A percentile compares a stretch with the other conserved stretches of the same genome.
Conservation (phyloP, 305 asterid genomes). For the Fraxinus sp. region DNA sequence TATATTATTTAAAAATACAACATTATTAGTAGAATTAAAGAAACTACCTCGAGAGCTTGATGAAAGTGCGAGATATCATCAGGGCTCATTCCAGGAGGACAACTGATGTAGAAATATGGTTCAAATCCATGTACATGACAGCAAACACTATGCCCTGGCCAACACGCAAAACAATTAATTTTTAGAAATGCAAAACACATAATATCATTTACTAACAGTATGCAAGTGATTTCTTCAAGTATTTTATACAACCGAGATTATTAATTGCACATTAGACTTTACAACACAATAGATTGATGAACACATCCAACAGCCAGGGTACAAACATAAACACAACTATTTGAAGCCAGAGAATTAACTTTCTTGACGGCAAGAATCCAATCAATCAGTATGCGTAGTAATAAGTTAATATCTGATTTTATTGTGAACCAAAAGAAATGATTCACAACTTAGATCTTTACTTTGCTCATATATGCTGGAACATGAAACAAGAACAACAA, state of each 20-base stretch:
- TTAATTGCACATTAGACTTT: neutral
- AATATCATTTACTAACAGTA: slow-evolving; percentile 16
- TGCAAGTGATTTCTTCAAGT: slow-evolving; percentile 6
- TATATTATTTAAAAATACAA: slow-evolving; percentile 5
- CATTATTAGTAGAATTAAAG: neutral
- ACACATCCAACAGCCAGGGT: slow-evolving; percentile 1
- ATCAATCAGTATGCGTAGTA: slow-evolving; percentile 1
- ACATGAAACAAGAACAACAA: slow-evolving; percentile 8
- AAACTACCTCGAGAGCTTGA: slow-evolving; percentile 82
- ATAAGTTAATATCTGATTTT: neutral
- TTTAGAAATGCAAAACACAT: neutral
- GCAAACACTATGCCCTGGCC: slow-evolving; percentile 92
- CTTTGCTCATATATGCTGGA: slow-evolving; percentile 10
- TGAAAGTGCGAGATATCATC: slow-evolving; percentile 92
- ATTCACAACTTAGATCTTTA: neutral
- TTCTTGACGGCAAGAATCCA: slow-evolving; percentile 8
- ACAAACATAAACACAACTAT: slow-evolving; percentile 4
- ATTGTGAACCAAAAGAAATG: neutral
- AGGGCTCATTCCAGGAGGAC: slow-evolving; percentile 97
- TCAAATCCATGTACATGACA: slow-evolving; percentile 93
- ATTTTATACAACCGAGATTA: neutral
- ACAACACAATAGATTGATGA: neutral
- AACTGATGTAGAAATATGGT: slow-evolving; percentile 87
- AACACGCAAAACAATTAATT: slow-evolving; percentile 13
- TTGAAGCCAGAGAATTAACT: neutral